Conservation (phyloP, 2,329 filamentous ascomycete genomes). For the Apiospora aurea region DNA sequence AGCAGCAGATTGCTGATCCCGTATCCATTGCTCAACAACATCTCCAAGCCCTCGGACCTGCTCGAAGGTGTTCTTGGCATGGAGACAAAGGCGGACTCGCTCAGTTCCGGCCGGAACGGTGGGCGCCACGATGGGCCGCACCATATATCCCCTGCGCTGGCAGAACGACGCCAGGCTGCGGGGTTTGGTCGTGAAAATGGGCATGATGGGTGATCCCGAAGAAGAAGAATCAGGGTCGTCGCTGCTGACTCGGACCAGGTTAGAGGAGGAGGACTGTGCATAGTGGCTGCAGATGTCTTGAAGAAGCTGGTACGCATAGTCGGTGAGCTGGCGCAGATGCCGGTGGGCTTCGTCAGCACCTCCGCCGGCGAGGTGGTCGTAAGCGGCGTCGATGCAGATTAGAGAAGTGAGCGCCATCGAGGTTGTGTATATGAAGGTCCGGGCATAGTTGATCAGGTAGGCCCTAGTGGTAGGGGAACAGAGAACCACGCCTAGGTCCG, state of each 20-base stretch:
- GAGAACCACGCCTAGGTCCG: slow-evolving; percentile 62
- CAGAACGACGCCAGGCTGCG: slow-evolving; percentile 60
- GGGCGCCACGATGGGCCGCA: slow-evolving; percentile 65
- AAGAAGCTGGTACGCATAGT: neutral
- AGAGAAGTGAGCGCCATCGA: slow-evolving; percentile 67
- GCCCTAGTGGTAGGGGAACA: slow-evolving; percentile 64
- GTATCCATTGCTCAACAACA: slow-evolving; percentile 44
- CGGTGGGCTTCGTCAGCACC: slow-evolving; percentile 30
- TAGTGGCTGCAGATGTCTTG: neutral
- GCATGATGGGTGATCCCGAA: slow-evolving; percentile 63
- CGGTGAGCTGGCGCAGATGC: neutral
- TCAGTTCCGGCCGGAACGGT: slow-evolving; percentile 64
- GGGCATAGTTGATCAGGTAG: slow-evolving; percentile 78
- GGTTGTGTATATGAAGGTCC: slow-evolving; percentile 78
- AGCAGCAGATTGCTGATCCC: neutral
- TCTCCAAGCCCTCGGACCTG: slow-evolving; percentile 59
- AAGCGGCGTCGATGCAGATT: slow-evolving; percentile 39
- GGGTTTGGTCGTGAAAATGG: slow-evolving; percentile 59
- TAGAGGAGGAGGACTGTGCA: neutral
- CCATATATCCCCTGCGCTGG: slow-evolving; percentile 58
- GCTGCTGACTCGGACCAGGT: neutral
- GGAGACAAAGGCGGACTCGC: slow-evolving; percentile 64
- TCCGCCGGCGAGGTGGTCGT: slow-evolving; percentile 40
- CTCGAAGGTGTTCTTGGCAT: slow-evolving; percentile 61
- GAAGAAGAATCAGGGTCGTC: slow-evolving; percentile 30